Conservation (phyloP, 768 basidiomycete genomes). For the Russula abietina region DNA sequence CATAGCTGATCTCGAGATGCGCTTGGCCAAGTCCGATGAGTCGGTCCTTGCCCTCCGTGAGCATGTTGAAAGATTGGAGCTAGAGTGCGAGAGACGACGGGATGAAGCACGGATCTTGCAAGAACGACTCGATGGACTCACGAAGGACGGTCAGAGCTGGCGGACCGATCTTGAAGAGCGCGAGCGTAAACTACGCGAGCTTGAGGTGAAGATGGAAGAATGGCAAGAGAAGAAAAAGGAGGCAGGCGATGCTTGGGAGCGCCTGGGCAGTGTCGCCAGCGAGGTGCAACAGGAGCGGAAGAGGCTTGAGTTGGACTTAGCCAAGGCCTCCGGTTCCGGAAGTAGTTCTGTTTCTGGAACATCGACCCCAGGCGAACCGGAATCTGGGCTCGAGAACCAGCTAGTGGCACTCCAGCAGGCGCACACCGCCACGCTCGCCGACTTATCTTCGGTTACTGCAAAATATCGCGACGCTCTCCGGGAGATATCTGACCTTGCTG, state of each 20-base stretch:
- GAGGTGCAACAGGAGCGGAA: conserved; percentile 67
- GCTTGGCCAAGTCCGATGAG: conserved; percentile 73
- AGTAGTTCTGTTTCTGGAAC: conserved; percentile 30
- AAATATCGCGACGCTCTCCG: conserved; percentile 87
- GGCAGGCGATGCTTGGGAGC: conserved; percentile 56
- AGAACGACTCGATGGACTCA: conserved; percentile 58
- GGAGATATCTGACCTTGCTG: conserved; percentile 88
- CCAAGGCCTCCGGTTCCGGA: conserved; percentile 26
- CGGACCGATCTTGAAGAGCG: conserved; percentile 77
- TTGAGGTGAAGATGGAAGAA: conserved; percentile 74
- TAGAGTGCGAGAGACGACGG: conserved; percentile 66
- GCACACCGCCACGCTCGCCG: conserved; percentile 71
- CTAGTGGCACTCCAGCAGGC: conserved; percentile 73
- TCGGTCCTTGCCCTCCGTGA: conserved; percentile 62
- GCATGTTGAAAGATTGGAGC: conserved; percentile 71
- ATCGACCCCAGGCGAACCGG: conserved; percentile 32
- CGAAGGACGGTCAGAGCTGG: conserved; percentile 76
- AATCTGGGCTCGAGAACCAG: conserved; percentile 50
- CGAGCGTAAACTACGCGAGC: conserved; percentile 64
- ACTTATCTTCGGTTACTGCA: conserved; percentile 66
- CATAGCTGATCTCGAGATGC: conserved; percentile 79
- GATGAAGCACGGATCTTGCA: conserved; percentile 69
- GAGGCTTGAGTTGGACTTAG: conserved; percentile 47
- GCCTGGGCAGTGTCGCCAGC: conserved; percentile 60
- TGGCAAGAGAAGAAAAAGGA: conserved; percentile 70